Base-by-base conservation (phyloP, 768 basidiomycete genomes). In the Pluteus cervinus region DNA sequence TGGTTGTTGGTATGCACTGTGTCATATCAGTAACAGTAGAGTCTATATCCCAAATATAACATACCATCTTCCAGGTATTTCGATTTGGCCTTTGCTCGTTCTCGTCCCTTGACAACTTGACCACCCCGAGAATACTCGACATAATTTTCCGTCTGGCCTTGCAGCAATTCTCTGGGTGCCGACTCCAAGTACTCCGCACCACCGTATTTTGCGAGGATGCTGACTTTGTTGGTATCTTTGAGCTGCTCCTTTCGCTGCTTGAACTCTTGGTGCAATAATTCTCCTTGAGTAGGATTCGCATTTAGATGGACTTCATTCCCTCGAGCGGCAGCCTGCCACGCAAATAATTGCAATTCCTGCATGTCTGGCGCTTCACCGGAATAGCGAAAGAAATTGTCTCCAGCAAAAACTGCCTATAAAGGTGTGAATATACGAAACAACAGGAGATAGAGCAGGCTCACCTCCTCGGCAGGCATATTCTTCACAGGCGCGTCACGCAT, bases 31-130 rank as follows among this genome's bases (percentile, higher is more conserved):
- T 21, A 24, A 32, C 42, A 43, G 46, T n/a, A 43, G 41, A 25
- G 12, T 33, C 31, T 18, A 42, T 23, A 26, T 18, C 18, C 24
- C 23, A 23, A 28, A 33, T 24, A 16, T 42, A 41, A 70, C 82
- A 44, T 55, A 92, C 92, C 83, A 73, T 98, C 91, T 64, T 99
- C 96, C 4, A 86, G 81, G 60, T 99, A 99, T 60, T 97, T 99
- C 21, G 90, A 92, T 52, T 72, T 73, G 28, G 78, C 79, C 56
- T 91, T 91, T 1, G 80, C 90, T 36, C 79, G 73, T 65, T 98
- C 96, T 44, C 79, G 77, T 21, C 96, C 96, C 62, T 88, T 93
- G 48, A 98, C 71, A 38, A 98, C 74, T 53, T 86, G 80, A 14
- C 96, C 96, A 16, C 87, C 76, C 44, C 91, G 70, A 39, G 91